These are phyloP conservation scores for Tetrahymena malaccensis DNA, from an alignment of 73 alveolate genomes.

Conservation along the genomic window DNA sequence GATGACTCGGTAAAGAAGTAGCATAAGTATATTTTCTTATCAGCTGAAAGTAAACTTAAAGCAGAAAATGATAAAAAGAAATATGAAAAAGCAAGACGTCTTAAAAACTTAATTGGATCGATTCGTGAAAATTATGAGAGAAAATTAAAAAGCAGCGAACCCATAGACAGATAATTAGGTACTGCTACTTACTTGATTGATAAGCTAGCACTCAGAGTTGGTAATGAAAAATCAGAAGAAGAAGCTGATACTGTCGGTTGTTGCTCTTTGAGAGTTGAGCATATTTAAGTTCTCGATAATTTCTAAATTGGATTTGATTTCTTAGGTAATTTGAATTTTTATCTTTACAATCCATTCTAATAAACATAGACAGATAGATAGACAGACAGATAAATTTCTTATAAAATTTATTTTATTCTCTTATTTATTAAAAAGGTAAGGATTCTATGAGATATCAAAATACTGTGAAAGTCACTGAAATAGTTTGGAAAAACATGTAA, in stretches of 20 bases:
- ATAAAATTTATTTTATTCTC: not conserved
- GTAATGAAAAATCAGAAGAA: conserved; percentile 98
- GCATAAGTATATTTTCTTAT: conserved; percentile 85
- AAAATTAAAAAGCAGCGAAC: conserved; percentile 61
- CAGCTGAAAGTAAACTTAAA: conserved; percentile 92
- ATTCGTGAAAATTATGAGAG: conserved; percentile 75
- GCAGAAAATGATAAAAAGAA: conserved; percentile 93
- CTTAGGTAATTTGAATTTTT: conserved; percentile 44
- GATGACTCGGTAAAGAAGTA: conserved; percentile 74
- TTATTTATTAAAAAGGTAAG: conserved; percentile 40
- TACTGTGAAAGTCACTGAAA: conserved; percentile 68
- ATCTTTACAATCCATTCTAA: not conserved
- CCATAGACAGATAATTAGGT: conserved; percentile 76
- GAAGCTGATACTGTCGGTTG: conserved; percentile 99
- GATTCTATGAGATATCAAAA: conserved; percentile 93
- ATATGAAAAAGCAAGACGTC: conserved; percentile 93
- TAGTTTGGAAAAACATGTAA: conserved; percentile 71
- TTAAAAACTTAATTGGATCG: conserved; percentile 56
- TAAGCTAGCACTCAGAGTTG: conserved; percentile 97
- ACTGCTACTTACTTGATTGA: conserved; percentile 97
- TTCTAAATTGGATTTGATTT: conserved; percentile 84
- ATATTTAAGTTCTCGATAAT: conserved; percentile 67
- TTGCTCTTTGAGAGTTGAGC: conserved; percentile 96
- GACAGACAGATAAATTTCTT: no score
- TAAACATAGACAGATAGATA: not conserved